A percentile compares a stretch with the other conserved stretches of the same genome.
These are phyloP conservation scores for Solanum paucissectum DNA, from an alignment of 257 asterid species.

Conservation along the genomic window DNA sequence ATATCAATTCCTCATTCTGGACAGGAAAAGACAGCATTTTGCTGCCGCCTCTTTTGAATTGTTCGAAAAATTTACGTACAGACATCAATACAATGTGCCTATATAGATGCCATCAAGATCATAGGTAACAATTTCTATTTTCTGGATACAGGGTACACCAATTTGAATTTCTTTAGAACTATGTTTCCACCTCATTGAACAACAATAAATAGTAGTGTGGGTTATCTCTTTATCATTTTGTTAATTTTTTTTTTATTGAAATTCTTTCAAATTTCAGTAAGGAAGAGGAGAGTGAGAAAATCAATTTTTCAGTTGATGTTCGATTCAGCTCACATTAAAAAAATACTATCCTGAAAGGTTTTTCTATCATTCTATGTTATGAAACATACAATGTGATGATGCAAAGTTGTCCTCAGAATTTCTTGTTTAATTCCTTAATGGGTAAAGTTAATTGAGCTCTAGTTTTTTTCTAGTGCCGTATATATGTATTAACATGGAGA, in stretches of 20 bases:
- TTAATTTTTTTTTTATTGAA: background rate
- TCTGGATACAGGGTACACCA: background rate
- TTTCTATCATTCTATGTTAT: background rate
- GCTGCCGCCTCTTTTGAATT: conserved; percentile 12
- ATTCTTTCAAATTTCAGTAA: background rate
- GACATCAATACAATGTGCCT: conserved; percentile 6
- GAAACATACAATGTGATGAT: background rate
- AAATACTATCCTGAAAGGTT: background rate
- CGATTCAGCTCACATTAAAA: background rate
- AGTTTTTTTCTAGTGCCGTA: background rate
- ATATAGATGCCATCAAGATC: conserved; percentile 13
- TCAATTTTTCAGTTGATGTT: background rate
- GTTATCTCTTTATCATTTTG: background rate
- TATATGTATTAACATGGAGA: background rate
- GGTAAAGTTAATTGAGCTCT: background rate
- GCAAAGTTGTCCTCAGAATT: background rate
- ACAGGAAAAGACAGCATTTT: conserved; percentile 18
- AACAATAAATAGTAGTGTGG: background rate
- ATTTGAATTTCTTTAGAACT: background rate
- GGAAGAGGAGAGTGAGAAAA: background rate
- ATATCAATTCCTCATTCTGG: background rate
- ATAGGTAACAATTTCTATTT: conserved; percentile 30
- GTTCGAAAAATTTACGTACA: conserved; percentile 6
- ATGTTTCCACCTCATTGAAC: background rate
- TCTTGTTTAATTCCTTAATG: background rate